These are phyloP conservation scores for Triglochin maritima DNA, from an alignment of 106 monocot genomes.

Conservation along the genomic window DNA sequence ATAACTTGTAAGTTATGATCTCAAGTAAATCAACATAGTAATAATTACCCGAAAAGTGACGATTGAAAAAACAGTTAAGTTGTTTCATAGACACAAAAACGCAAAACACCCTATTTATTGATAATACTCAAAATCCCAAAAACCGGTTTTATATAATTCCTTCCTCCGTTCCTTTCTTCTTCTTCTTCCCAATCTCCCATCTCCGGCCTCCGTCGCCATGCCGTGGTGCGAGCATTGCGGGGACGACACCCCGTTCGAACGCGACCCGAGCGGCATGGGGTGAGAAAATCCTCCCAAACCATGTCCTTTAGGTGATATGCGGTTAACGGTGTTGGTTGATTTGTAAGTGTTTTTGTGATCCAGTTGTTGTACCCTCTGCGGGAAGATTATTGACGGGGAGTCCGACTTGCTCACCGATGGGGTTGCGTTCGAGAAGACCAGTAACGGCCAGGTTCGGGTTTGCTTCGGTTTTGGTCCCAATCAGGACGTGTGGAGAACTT, in stretches of 20 bases:
- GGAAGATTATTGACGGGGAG: slow-evolving; percentile 48
- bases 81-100: not conserved
- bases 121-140: not conserved
- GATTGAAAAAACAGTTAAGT: too few species aligned
- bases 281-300: not conserved
- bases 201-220: not conserved
- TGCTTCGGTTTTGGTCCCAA: not conserved
- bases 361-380: slow-evolving; percentile 63
- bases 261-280: slow-evolving; percentile 7
- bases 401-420: slow-evolving; percentile 26
- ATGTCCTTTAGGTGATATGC: not conserved
- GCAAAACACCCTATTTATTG: not conserved
- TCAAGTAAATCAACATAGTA: too few species aligned
- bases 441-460: slow-evolving; percentile 36
- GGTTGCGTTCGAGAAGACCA: slow-evolving; percentile 44
- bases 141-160: not conserved
- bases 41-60: too few species aligned
- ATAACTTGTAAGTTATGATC: too few species aligned
- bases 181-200: not conserved
- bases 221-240: slow-evolving; percentile 20
- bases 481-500: not conserved
- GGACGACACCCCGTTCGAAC: not conserved
- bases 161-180: not conserved
- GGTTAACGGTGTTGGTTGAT: not conserved
- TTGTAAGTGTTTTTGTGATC: not conserved